A percentile compares a stretch with the other conserved stretches of the same genome.
Conservation (phyloP, 768 basidiomycete species). For the Lentinula detonsa region DNA sequence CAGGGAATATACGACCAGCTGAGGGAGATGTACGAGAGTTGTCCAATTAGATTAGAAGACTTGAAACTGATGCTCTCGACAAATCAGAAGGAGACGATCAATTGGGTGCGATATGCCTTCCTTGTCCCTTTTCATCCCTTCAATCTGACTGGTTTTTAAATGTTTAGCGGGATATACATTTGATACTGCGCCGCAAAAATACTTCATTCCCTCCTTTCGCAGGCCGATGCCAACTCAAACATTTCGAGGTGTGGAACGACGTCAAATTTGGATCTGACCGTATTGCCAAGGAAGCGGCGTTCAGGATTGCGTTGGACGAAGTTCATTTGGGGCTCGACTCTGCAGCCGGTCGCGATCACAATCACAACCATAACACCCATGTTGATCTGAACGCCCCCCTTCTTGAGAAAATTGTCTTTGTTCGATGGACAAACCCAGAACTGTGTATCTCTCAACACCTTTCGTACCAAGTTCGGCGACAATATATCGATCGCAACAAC, state of each 20-base stretch:
- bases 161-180: neutral
- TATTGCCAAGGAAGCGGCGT: neutral
- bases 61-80: neutral
- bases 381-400: neutral
- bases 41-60: neutral
- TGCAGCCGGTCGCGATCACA: neutral
- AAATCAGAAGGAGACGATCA: neutral
- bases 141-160: neutral
- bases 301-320: neutral
- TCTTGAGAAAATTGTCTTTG: neutral
- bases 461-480: neutral
- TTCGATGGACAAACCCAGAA: neutral
- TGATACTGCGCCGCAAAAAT: neutral
- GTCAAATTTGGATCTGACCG: neutral
- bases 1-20: neutral
- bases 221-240: neutral
- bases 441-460: neutral
- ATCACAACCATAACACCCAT: neutral
- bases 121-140: neutral
- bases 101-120: neutral
- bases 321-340: neutral
- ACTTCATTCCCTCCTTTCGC: neutral
- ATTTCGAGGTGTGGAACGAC: conserved; percentile 1
- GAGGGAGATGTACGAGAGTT: neutral
- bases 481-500: neutral